Base-by-base conservation (phyloP, 345 rosid genomes). In the Turnera subulata region DNA sequence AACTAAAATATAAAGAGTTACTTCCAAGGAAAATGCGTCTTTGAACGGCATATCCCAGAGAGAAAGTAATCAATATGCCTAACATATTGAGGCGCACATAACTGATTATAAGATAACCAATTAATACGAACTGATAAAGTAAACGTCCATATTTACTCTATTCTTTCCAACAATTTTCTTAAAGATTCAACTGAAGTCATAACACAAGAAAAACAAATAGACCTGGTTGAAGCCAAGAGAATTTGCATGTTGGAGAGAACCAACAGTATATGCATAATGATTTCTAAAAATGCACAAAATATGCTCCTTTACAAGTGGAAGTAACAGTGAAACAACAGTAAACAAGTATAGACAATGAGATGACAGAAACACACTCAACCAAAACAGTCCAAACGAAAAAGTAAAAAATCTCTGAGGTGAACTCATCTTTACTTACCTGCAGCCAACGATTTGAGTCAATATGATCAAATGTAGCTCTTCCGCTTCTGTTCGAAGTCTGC, bases 391-490 rank as follows among this genome's bases (percentile, higher is more conserved):
- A 16, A 42, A 11, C 2, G 16, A 9, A 42, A 15, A 42, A 5
- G 12, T 3, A 8, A 29, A 29, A 42, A 16, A 42, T 42, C 45
- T 42, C 45, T 11, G 14, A 11, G 14, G 45, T 42, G 14, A 42
- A 10, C 13, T 49, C 68, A 58, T 68, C 40, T 48, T 22, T 37
- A 70, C 97, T 85, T 78, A 93, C 99, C 72, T 83, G 99, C 70
- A 93, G 84, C 97, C 97, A 93, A 54, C 96, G 89, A 47, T 66
- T 82, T 62, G 95, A 84, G 67, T 93, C 97, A 52, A 62, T 59
- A 58, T 93, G 95, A 65, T 93, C 99, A 35, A 75, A 77, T 29
- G 81, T 78, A 67, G 80, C 85, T 80, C 89, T 85, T 64, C 73
- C 80, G 75, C 83, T 83, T 84, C 84, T 82, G 48, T 59, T 83